Evolutionary conservation across 23 red algal species (phyloP).

Genomic region (Pyropia yezoensis): DNA sequence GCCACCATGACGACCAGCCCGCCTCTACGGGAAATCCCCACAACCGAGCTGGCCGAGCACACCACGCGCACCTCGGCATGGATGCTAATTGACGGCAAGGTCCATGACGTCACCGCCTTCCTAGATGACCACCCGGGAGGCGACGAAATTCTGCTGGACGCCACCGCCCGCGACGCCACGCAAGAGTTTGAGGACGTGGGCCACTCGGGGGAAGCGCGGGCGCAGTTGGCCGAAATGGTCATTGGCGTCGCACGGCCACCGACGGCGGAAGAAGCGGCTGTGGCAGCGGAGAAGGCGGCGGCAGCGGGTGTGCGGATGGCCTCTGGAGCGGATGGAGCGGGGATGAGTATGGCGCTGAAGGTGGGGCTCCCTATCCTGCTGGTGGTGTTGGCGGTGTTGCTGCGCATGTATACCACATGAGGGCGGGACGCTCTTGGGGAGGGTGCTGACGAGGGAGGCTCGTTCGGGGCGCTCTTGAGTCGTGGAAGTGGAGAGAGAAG

Average conservation of each 20-base stretch:
- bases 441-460: too few species aligned
- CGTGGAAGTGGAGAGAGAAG: too few species aligned
- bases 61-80: constrained; percentile 50
- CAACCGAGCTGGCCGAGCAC: constrained; percentile 65
- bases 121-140: constrained; percentile 93
- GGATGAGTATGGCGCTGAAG: too few species aligned
- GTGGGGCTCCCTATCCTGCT: too few species aligned
- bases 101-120: constrained; percentile 87
- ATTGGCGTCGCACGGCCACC: constrained; percentile 59
- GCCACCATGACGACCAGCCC: too few species aligned
- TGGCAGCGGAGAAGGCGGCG: constrained; percentile 28
- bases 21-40: background rate
- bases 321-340: background rate
- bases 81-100: constrained; percentile 87
- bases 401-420: too few species aligned
- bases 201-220: constrained; percentile 80
- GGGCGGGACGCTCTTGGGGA: too few species aligned
- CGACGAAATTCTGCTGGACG: constrained; percentile 89
- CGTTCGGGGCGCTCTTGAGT: too few species aligned
- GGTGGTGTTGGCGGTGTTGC: too few species aligned
- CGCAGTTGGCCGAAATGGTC: constrained; percentile 56
- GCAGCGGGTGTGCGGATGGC: too few species aligned
- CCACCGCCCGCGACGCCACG: constrained; percentile 80
- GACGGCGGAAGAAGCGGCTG: constrained; percentile 43
- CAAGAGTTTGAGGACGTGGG: constrained; percentile 99